Percentiles rank a stretch among this genome's conserved stretches.
Conservation (phyloP, 768 basidiomycete genomes). For the Sarcodon sp. region DNA sequence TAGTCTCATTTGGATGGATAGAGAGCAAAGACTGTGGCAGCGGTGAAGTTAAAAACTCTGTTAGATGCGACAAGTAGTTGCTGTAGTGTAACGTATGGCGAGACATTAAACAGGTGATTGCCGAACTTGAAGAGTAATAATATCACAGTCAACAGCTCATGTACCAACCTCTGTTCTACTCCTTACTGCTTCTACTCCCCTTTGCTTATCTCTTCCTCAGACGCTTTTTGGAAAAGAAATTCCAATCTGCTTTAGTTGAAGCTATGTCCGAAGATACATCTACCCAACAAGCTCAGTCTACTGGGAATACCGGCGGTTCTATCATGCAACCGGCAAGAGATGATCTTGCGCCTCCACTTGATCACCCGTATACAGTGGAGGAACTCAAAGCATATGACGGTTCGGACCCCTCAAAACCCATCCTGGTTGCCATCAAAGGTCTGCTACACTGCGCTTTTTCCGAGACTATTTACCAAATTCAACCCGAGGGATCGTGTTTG, state of each 20-base stretch:
- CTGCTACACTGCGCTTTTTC: slow-evolving; percentile 3
- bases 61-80: neutral
- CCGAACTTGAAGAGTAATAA: too few relatives aligned
- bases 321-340: slow-evolving; percentile 59
- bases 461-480: neutral
- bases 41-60: slow-evolving; percentile 6
- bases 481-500: slow-evolving; percentile 71
- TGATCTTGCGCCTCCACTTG: slow-evolving; percentile 59
- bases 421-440: slow-evolving; percentile 94
- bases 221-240: too few relatives aligned
- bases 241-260: too few relatives aligned
- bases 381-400: slow-evolving; percentile 68
- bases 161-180: too few relatives aligned
- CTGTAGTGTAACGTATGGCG: too few relatives aligned
- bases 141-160: too few relatives aligned
- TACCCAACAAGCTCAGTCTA: neutral
- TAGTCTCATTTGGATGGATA: slow-evolving; percentile 33
- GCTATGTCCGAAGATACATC: too few relatives aligned
- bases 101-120: too few relatives aligned
- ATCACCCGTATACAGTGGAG: slow-evolving; percentile 63
- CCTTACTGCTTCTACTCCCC: too few relatives aligned
- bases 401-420: slow-evolving; percentile 45
- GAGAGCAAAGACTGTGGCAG: slow-evolving; percentile 21
- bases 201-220: too few relatives aligned
- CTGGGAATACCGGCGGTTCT: slow-evolving; percentile 7